Evolutionary conservation across 2,329 filamentous ascomycete species (phyloP).

Genomic region (Trichophyton simii): DNA sequence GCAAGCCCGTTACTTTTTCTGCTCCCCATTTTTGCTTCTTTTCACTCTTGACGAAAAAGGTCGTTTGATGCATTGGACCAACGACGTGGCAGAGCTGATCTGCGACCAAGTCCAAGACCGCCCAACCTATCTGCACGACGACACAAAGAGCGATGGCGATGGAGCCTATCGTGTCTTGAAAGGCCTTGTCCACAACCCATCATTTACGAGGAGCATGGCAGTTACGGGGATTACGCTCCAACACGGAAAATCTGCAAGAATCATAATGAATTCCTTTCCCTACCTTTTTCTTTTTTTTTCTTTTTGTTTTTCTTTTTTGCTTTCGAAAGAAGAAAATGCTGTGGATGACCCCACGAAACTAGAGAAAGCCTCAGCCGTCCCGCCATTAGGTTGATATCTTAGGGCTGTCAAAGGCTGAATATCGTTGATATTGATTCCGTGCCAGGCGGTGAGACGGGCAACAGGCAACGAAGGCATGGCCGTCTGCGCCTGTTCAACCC

Average conservation of each 20-base stretch:
- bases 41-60: not conserved
- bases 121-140: slow-evolving; percentile 11
- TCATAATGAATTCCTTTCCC: too few species aligned
- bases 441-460: slow-evolving; percentile 1
- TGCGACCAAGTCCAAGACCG: slow-evolving; percentile 12
- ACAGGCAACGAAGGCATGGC: not conserved
- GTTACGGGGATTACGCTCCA: not conserved
- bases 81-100: slow-evolving; percentile 16
- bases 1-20: not conserved
- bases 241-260: not conserved
- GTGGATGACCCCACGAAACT: not conserved
- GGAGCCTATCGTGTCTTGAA: not conserved
- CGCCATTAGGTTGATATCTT: not conserved
- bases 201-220: not conserved
- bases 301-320: not conserved
- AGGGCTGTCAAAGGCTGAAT: slow-evolving; percentile 1
- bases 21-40: not conserved
- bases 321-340: not conserved
- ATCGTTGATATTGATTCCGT: not conserved
- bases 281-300: not conserved
- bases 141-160: slow-evolving; percentile 9
- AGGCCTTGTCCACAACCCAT: not conserved
- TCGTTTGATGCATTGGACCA: slow-evolving; percentile 10
- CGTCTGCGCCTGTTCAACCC: not conserved
- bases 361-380: not conserved